Conservation (phyloP, 805 yeast species). For the Wickerhamiella nectarea region DNA sequence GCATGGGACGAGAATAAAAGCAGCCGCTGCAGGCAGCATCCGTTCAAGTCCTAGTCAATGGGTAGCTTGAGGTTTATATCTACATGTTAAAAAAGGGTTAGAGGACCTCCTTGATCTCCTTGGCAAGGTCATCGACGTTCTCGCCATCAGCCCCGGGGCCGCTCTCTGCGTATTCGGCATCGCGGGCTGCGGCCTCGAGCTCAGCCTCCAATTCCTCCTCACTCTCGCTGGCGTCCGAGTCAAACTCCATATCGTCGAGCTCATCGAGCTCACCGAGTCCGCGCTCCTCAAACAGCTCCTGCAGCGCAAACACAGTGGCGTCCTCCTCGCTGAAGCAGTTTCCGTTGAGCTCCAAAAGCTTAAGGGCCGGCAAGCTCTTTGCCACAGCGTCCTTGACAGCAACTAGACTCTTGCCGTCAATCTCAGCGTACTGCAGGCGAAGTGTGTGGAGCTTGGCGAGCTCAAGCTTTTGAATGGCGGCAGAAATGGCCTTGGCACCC, state of each 20-base stretch:
- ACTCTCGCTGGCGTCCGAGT: slow-evolving; percentile 47
- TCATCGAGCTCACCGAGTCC: slow-evolving; percentile 82
- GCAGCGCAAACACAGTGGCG: slow-evolving; percentile 47
- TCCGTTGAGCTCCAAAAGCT: slow-evolving; percentile 75
- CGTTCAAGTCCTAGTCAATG: no score
- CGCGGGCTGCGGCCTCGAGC: slow-evolving; percentile 36
- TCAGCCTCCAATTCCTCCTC: slow-evolving; percentile 48
- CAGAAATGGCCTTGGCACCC: slow-evolving; percentile 50
- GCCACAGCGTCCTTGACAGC: slow-evolving; percentile 42
- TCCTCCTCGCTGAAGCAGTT: slow-evolving; percentile 85
- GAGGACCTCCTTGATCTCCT: neutral
- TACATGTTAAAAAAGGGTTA: no score
- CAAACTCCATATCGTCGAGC: slow-evolving; percentile 82
- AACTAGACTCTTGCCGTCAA: slow-evolving; percentile 51
- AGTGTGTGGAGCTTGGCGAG: slow-evolving; percentile 39
- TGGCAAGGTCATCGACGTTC: slow-evolving; percentile 23
- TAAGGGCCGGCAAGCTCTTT: slow-evolving; percentile 44
- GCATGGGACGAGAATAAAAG: no score
- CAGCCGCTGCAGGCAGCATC: no score
- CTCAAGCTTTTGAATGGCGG: slow-evolving; percentile 21
- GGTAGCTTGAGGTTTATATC: no score
- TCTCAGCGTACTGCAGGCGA: slow-evolving; percentile 80
- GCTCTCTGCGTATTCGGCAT: slow-evolving; percentile 30
- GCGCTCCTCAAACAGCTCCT: slow-evolving; percentile 49
- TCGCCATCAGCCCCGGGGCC: slow-evolving; percentile 26